Evolutionary conservation across 441 rosid species (phyloP).

Genomic region (Eutrema salsugineum): DNA sequence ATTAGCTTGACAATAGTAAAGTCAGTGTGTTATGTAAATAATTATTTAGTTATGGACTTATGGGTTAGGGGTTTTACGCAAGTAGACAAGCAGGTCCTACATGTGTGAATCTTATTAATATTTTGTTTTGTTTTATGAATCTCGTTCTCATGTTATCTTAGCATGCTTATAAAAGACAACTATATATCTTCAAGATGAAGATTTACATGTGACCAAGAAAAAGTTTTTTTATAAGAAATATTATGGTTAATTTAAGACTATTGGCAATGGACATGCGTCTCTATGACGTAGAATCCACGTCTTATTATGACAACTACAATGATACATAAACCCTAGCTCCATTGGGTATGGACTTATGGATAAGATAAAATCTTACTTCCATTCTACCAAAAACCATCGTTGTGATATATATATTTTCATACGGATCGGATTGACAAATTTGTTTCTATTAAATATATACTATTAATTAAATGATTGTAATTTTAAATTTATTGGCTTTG

Average conservation of each 20-base stretch:
- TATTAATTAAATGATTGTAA: too few species aligned
- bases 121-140: slow-evolving; percentile 18
- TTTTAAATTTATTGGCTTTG: too few species aligned
- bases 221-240: background rate
- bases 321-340: background rate
- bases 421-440: too few species aligned
- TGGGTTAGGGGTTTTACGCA: slow-evolving; percentile 14
- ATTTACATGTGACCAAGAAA: slow-evolving; percentile 2
- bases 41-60: background rate
- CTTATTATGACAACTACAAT: background rate
- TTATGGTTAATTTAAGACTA: background rate
- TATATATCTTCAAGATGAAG: slow-evolving; percentile 22
- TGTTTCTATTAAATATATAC: too few species aligned
- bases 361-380: too few species aligned
- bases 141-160: slow-evolving; percentile 1
- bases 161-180: slow-evolving; percentile 11
- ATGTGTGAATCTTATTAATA: slow-evolving; percentile 12
- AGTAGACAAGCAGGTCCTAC: slow-evolving; percentile 29
- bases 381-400: too few species aligned
- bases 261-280: background rate
- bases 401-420: too few species aligned
- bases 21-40: slow-evolving; percentile 31
- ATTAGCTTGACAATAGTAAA: slow-evolving; percentile 24
- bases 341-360: background rate
- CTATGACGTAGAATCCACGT: slow-evolving; percentile 17